Conservation (phyloP, 169 alveolate species). For the Toxoplasma gondii region DNA sequence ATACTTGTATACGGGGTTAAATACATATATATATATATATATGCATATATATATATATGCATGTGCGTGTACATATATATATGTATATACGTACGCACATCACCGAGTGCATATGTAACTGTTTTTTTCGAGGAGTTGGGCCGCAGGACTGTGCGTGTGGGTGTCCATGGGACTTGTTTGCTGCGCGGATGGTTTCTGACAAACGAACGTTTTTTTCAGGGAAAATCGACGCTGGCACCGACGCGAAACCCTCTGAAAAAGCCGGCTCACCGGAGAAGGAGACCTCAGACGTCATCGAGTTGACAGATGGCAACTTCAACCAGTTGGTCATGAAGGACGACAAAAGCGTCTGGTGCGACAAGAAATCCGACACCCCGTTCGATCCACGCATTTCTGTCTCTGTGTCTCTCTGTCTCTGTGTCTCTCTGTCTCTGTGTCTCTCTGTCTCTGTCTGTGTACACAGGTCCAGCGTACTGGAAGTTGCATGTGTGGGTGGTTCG, state of each 20-base stretch:
- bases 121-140: background rate
- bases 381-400: background rate
- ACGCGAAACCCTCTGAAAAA: slow-evolving; percentile 23
- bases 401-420: background rate
- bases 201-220: background rate
- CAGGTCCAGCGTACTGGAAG: too few species aligned
- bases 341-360: slow-evolving; percentile 72
- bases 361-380: background rate
- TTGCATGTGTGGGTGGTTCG: too few species aligned
- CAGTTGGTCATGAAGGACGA: slow-evolving; percentile 73
- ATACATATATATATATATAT: background rate
- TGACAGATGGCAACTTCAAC: slow-evolving; percentile 75
- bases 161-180: too few species aligned
- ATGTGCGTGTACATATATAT: background rate
- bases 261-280: slow-evolving; percentile 29
- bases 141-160: background rate
- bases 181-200: too few species aligned
- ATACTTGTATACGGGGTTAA: background rate
- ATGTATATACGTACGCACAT: background rate
- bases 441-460: too few species aligned
- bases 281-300: slow-evolving; percentile 66
- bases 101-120: background rate
- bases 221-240: slow-evolving; percentile 24
- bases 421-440: background rate
- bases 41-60: background rate